These are phyloP conservation scores for Basipetospora chlamydospora DNA, from an alignment of 2,329 filamentous ascomycete genomes.

Conservation along the genomic window DNA sequence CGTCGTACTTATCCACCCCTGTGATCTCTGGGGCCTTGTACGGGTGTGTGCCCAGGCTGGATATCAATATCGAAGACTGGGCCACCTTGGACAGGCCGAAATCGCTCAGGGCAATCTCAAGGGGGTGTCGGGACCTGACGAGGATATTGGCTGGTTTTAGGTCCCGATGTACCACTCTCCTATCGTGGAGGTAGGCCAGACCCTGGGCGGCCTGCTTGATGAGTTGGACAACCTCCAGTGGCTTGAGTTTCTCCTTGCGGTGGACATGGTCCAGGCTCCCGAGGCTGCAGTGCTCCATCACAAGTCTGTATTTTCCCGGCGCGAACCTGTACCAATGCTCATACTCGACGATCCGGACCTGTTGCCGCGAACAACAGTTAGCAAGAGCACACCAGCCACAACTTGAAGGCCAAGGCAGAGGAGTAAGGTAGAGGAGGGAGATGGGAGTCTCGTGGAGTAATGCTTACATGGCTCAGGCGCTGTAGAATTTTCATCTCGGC, in stretches of 20 bases:
- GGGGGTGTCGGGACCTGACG: background rate
- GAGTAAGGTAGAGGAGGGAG: background rate
- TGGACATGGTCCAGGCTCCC: background rate
- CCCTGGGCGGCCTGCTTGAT: background rate
- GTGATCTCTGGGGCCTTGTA: background rate
- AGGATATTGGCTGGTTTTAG: background rate
- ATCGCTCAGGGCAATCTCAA: background rate
- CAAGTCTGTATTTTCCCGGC: background rate
- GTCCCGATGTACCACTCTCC: background rate
- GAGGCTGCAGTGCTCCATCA: background rate
- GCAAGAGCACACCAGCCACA: background rate
- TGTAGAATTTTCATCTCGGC: too few species aligned
- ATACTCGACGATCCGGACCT: too few species aligned
- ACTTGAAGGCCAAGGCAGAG: background rate
- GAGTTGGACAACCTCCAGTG: background rate
- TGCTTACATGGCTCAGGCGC: too few species aligned
- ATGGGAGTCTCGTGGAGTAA: background rate
- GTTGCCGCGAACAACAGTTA: too few species aligned
- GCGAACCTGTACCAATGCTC: too few species aligned
- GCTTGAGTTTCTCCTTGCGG: background rate
- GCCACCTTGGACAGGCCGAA: background rate
- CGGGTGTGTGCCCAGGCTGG: background rate
- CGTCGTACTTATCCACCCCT: background rate
- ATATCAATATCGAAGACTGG: background rate
- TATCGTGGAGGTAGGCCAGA: background rate